Conservation (phyloP, 2,329 filamentous ascomycete genomes). For the Neospermospora avenae region DNA sequence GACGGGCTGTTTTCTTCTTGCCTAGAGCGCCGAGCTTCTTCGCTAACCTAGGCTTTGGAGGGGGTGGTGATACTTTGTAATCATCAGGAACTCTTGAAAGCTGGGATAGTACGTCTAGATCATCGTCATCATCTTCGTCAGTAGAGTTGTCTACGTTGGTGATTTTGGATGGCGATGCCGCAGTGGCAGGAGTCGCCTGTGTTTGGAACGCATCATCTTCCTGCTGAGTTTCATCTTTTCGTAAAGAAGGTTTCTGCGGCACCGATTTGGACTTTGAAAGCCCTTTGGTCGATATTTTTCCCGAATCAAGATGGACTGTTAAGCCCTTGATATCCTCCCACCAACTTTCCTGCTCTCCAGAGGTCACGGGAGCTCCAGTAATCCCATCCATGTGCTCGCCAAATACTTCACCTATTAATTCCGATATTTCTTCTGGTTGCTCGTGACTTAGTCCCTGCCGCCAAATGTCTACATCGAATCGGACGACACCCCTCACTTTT, state of each 20-base stretch:
- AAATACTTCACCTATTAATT: constrained; percentile 28
- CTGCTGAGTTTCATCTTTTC: constrained; percentile 13
- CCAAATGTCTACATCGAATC: constrained; percentile 40
- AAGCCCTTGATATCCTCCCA: constrained; percentile 31
- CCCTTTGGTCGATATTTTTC: constrained; percentile 22
- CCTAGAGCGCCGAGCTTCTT: constrained; percentile 14
- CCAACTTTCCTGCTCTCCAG: constrained; percentile 24
- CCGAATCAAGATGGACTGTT: constrained; percentile 22
- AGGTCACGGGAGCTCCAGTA: background rate
- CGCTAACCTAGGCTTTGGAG: background rate
- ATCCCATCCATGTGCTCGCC: background rate
- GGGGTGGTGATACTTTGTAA: constrained; percentile 23
- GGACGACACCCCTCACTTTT: constrained; percentile 44
- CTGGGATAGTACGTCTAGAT: constrained; percentile 31
- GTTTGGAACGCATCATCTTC: constrained; percentile 34
- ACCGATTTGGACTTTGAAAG: background rate
- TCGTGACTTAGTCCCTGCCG: constrained; percentile 12
- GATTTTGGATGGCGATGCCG: constrained; percentile 13
- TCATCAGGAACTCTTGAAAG: constrained; percentile 30
- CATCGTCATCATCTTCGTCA: constrained; percentile 30
- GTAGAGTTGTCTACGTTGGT: constrained; percentile 18
- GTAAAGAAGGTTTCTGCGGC: background rate
- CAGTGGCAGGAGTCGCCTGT: constrained; percentile 27
- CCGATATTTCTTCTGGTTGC: constrained; percentile 11
- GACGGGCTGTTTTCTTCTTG: constrained; percentile 7